Percentiles rank a stretch among this genome's conserved stretches.
These are phyloP conservation scores for Trichoderma aggressivum DNA, from an alignment of 2,329 filamentous ascomycete species.

Conservation along the genomic window DNA sequence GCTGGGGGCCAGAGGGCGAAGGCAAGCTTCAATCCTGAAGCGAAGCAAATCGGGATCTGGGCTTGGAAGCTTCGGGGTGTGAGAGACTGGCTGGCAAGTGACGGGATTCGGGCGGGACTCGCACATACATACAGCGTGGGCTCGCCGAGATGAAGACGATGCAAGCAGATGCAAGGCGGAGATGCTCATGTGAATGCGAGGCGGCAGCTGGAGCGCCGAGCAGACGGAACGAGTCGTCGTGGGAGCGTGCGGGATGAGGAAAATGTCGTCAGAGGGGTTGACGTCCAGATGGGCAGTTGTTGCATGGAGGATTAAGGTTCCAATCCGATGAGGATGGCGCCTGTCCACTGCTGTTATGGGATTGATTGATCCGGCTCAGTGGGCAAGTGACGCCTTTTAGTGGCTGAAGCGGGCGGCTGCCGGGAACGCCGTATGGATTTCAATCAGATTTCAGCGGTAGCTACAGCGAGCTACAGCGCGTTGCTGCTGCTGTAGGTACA, in stretches of 20 bases:
- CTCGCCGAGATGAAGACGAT: conserved; percentile 4
- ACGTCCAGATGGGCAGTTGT: not conserved
- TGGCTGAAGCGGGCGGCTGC: conserved; percentile 1
- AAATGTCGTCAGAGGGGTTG: conserved; percentile 19
- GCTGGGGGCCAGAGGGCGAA: conserved; percentile 23
- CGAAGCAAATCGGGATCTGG: conserved; percentile 10
- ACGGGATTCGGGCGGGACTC: not conserved
- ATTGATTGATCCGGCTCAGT: not conserved
- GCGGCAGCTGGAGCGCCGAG: not conserved
- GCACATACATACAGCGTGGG: not conserved
- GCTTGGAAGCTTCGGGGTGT: conserved; percentile 1
- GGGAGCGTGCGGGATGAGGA: not conserved
- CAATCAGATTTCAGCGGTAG: not conserved
- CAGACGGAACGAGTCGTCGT: conserved; percentile 2
- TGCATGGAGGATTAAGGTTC: conserved; percentile 13
- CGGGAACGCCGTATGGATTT: not conserved
- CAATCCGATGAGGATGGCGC: conserved; percentile 3
- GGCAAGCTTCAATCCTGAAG: conserved; percentile 23
- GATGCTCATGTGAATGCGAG: conserved; percentile 17
- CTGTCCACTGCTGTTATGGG: conserved; percentile 13
- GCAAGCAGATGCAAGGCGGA: not conserved
- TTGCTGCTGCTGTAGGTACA: not conserved
- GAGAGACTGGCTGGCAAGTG: conserved; percentile 8
- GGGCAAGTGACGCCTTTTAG: not conserved
- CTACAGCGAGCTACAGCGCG: no score